A percentile compares a stretch with the other conserved stretches of the same genome.
Evolutionary conservation across 2,329 filamentous ascomycete genomes (phyloP).

Genomic region (Thelonectria discophora): DNA sequence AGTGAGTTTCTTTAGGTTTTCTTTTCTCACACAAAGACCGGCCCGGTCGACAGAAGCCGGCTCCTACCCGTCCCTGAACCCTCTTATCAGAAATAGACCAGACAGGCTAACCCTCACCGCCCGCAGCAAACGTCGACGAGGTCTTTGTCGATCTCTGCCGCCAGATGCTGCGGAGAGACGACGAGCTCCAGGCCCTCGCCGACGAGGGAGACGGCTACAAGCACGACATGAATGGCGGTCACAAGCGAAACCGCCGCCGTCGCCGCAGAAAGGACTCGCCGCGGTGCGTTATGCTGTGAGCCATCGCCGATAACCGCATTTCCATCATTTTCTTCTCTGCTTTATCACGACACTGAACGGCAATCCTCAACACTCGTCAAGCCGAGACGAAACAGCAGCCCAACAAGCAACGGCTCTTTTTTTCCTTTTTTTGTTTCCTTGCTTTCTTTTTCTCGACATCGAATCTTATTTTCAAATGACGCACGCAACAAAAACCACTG

Average conservation of each 20-base stretch:
- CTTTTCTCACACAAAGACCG: no score
- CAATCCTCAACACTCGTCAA: background rate
- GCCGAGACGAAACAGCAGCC: background rate
- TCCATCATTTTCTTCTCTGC: background rate
- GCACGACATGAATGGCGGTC: conserved; percentile 45
- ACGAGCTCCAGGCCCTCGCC: conserved; percentile 49
- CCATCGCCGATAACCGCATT: no score
- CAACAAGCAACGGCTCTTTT: background rate
- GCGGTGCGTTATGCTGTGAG: conserved; percentile 56
- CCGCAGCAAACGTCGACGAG: conserved; percentile 84
- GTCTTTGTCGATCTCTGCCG: conserved; percentile 86
- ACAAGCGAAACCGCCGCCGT: conserved; percentile 45
- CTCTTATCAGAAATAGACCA: background rate
- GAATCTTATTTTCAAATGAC: conserved; percentile 16
- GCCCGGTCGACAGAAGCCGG: conserved; percentile 3
- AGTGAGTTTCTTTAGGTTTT: conserved; percentile 54
- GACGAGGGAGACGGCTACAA: conserved; percentile 55
- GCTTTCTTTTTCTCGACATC: conserved; percentile 1
- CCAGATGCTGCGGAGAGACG: conserved; percentile 82
- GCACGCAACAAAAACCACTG: conserved; percentile 7
- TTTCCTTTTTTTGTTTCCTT: background rate
- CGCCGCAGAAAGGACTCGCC: conserved; percentile 48
- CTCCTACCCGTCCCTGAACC: conserved; percentile 14
- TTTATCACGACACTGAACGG: conserved; percentile 5
- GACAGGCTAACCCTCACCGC: conserved; percentile 33